Evolutionary conservation across 2,329 filamentous ascomycete genomes (phyloP).

Genomic region (Penicillium sclerotigenum): DNA sequence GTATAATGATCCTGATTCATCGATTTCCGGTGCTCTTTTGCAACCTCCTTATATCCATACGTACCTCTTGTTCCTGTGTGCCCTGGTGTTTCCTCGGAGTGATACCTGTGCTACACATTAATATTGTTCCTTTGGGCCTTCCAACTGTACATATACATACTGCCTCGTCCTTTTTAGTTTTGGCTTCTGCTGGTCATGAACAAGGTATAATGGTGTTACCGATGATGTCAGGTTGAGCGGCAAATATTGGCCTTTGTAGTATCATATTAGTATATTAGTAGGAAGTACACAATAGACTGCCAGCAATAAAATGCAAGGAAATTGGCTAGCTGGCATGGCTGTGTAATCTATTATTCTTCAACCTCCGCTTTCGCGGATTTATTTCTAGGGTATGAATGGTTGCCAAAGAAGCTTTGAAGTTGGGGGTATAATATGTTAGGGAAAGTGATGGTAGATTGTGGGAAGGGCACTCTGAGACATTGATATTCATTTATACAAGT

Average conservation of each 20-base stretch:
- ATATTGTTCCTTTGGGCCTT: not conserved
- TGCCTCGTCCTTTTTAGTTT: not conserved
- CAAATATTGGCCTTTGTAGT: not conserved
- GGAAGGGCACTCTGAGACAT: not conserved
- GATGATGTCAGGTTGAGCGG: not conserved
- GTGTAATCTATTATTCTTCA: not conserved
- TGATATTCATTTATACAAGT: conserved; percentile 7
- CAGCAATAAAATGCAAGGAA: not conserved
- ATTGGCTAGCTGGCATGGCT: not conserved
- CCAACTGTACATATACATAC: conserved; percentile 4
- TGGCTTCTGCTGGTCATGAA: not conserved
- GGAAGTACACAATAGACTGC: not conserved
- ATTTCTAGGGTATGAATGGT: no score
- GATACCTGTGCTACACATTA: conserved; percentile 6
- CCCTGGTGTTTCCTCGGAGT: not conserved
- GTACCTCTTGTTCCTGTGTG: not conserved
- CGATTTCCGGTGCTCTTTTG: not conserved
- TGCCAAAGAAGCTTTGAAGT: not conserved
- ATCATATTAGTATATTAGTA: not conserved
- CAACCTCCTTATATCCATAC: not conserved
- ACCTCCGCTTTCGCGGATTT: not conserved
- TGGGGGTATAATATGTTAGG: not conserved
- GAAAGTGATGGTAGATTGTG: not conserved
- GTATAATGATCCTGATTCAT: not conserved
- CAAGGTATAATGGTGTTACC: not conserved